Percentiles rank a stretch among this genome's conserved stretches.
Conservation (phyloP, 805 yeast species). For the Yamadazyma akitaensis region DNA sequence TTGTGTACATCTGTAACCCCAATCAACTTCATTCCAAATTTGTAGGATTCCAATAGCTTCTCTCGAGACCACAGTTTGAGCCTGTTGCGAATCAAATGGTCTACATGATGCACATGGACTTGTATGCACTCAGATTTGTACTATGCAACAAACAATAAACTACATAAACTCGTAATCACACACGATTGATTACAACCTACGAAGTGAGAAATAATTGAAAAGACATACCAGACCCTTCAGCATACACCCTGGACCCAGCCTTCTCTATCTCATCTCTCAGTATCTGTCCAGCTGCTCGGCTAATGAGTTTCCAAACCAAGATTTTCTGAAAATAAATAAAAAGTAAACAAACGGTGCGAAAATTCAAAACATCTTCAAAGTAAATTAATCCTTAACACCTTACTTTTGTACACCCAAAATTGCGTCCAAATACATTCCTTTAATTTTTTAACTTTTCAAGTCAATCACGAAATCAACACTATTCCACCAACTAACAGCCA, state of each 20-base stretch:
- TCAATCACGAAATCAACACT: not conserved
- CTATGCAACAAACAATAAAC: no score
- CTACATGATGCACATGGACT: no score
- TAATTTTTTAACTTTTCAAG: not conserved
- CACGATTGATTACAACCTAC: no score
- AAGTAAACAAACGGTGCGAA: constrained; percentile 3
- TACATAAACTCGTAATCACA: no score
- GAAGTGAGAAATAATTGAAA: no score
- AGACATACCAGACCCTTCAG: no score
- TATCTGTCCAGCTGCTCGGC: not conserved
- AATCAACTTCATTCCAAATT: no score
- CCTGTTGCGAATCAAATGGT: no score
- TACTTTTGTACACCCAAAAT: constrained; percentile 2
- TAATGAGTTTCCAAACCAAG: not conserved
- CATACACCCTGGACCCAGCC: not conserved
- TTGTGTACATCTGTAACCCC: no score
- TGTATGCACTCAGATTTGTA: no score
- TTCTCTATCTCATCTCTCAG: not conserved
- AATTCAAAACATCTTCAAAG: constrained; percentile 5
- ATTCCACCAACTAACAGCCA: not conserved
- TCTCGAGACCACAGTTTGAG: no score
- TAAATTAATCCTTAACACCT: not conserved
- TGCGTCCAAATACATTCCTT: constrained; percentile 4
- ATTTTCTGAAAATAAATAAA: not conserved
- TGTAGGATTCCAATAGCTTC: no score